Evolutionary conservation across 768 basidiomycete species (phyloP), one percentile per base, ranked within the genome.

Genomic region (Auriculariales sp.): DNA sequence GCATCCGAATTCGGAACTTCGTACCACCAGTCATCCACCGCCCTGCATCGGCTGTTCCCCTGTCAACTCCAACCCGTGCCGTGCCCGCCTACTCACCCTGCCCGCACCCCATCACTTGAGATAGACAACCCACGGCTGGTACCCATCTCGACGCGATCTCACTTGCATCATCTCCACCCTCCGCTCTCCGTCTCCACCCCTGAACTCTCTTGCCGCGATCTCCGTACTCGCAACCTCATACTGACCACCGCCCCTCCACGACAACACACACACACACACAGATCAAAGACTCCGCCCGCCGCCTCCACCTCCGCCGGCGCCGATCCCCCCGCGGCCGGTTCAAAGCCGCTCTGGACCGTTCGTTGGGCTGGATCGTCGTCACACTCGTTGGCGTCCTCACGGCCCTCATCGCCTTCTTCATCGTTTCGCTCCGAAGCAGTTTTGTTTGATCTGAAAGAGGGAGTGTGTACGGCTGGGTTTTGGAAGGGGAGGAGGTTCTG

Each of bases 361-460:
- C 78, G 55, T 65, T 90, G 47, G 92, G 92, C 3, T 89, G 93
- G 87, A 65, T 94, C 44, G 79, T 91, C 33, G 89, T 94, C 27
- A 87, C 89, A 1, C 71, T 91, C 47, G 82, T 94, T 45, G 93
- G 93, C 0, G 77, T 92, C 61, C 59, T 90, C 24, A 86, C 88
- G 10, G 92, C 94, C 7, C 52, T 92, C 42, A 67, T 86, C 32
- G 94, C 94, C 3, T 97, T 89, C 61, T 64, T 87, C 49, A 82
- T 99, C 55, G 77, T 92, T n/a, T 32, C 78, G 86, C 17, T 72
- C 75, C 52, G 95, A 99, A 59, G 83, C 85, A 61, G 82, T 79
- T 73, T 69, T 98, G 7, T 99, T 97, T 58, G 90, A 94, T 63
- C 60, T 83, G 49, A 98, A 98, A 65, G 86, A 90, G 47, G 95